Base-by-base conservation (phyloP, 192 early-diverging fungal genomes). In the Podochytrium sp. region DNA sequence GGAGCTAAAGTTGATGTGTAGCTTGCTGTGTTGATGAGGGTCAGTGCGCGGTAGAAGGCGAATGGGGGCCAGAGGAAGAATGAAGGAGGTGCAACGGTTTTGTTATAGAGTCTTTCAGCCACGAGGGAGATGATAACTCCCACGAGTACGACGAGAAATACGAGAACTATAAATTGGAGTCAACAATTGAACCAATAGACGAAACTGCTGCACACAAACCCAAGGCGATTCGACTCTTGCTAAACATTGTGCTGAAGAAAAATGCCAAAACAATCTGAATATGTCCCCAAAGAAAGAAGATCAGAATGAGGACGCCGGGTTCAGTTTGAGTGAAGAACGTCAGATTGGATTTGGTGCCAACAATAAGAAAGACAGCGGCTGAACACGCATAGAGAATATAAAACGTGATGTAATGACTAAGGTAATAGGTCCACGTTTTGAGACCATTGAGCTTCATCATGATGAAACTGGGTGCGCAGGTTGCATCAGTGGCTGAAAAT, bases 61-160 rank as follows among this genome's bases (percentile, higher is more conserved):
- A 93, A 93, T 23, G 90, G 89, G 7, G 92, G 92, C 92, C 92
- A 93, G 39, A 92, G 65, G 78, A 89, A 90, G 73, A 85, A 85
- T 2, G 67, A 79, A 14, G 71, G 14, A 2, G 89, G 85, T 12
- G 81, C 85, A 12, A 57, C 42, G 14, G 33, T 63, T 2, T 51
- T 30, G 49, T 27, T 33, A 53, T 84, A 90, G 38, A 90, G 74
- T 1, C 51, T 42, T 33, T 83, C 80, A 2, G 80, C 75, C 0
- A 85, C 89, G 0, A 92, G 52, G n/a, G 85, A 85, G 16, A 90
- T 73, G 52, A 92, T 86, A 41, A 93, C 88, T 14, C 80, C 80
- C 65, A 86, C 83, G 30, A 93, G 82, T 4, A 92, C 87, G 20
- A 93, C 69, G 41, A 93, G 69, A 57, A 92, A 93, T 1, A 85